Conservation (phyloP, 2,329 filamentous ascomycete genomes). For the Pyricularia pennisetigena region DNA sequence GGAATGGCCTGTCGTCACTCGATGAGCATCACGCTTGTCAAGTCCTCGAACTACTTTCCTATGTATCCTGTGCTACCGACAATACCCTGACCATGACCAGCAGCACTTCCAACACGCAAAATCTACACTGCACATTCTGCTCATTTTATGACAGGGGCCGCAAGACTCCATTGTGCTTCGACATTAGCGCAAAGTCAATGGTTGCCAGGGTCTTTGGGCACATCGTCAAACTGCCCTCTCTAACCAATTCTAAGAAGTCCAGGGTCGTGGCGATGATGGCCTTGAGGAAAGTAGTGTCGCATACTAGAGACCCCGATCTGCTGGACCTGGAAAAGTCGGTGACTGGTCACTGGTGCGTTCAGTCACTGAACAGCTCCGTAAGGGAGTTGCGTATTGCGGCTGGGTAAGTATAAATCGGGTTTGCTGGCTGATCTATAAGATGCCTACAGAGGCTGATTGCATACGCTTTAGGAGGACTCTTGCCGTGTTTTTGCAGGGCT, state of each 20-base stretch:
- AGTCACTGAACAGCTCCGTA: constrained; percentile 71
- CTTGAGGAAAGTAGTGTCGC: constrained; percentile 58
- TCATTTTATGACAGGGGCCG: neutral
- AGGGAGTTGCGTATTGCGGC: constrained; percentile 79
- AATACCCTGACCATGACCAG: constrained; percentile 24
- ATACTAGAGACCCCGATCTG: constrained; percentile 48
- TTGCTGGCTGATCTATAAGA: neutral
- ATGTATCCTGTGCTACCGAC: constrained; percentile 45
- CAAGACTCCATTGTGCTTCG: constrained; percentile 10
- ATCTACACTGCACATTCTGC: neutral
- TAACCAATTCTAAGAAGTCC: constrained; percentile 45
- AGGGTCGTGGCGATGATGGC: constrained; percentile 64
- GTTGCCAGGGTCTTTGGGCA: constrained; percentile 34
- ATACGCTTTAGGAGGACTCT: neutral
- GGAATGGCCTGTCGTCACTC: constrained; percentile 11
- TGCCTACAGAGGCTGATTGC: neutral
- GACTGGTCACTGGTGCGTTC: constrained; percentile 72
- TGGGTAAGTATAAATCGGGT: constrained; percentile 34
- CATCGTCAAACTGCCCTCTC: constrained; percentile 32
- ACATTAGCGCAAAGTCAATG: constrained; percentile 20
- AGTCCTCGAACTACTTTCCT: constrained; percentile 37
- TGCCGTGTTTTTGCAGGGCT: constrained; percentile 45
- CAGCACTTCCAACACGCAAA: constrained; percentile 10
- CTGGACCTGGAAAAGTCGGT: constrained; percentile 58
- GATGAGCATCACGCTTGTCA: constrained; percentile 14